Conservation (phyloP, 1,139 yeast genomes). For the Diutina sp. region DNA sequence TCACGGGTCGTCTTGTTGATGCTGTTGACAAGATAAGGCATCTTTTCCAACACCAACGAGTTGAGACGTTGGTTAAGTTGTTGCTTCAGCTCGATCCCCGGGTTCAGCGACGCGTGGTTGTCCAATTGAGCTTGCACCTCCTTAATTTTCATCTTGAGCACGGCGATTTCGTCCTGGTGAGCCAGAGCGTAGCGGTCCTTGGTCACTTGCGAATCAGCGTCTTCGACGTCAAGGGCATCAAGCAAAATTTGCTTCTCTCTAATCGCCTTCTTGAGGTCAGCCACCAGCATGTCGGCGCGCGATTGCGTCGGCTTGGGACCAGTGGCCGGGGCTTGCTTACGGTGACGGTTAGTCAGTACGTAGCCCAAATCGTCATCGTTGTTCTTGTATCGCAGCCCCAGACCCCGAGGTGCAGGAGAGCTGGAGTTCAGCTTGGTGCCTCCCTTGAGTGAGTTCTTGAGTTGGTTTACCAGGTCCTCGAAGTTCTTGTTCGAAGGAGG, state of each 20-base stretch:
- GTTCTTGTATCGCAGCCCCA: conserved; percentile 53
- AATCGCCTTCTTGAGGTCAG: conserved; percentile 47
- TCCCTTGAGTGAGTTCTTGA: conserved; percentile 26
- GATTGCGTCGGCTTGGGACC: conserved; percentile 10
- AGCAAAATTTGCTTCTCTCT: conserved; percentile 59
- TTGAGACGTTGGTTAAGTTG: conserved; percentile 38
- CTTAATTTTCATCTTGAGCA: conserved; percentile 48
- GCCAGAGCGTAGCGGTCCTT: conserved; percentile 12
- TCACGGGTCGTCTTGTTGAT: conserved; percentile 54
- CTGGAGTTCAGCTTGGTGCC: conserved; percentile 9
- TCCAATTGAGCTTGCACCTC: conserved; percentile 38
- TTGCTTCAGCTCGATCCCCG: conserved; percentile 26
- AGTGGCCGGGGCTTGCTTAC: conserved; percentile 15
- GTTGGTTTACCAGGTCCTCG: conserved; percentile 29
- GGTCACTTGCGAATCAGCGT: conserved; percentile 28
- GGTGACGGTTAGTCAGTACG: conserved; percentile 55
- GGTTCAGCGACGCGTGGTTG: conserved; percentile 10
- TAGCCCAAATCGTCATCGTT: conserved; percentile 53
- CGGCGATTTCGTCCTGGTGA: conserved; percentile 40
- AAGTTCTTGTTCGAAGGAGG: conserved; percentile 68
- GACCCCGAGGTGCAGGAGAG: conserved; percentile 14
- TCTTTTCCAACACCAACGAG: conserved; percentile 43
- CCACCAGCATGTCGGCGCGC: conserved; percentile 21
- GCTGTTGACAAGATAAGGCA: conserved; percentile 54
- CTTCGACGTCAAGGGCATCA: conserved; percentile 63